Evolutionary conservation across 371 early-diverging fungal species (phyloP).

Genomic region (Choanephora cucurbitarum): DNA sequence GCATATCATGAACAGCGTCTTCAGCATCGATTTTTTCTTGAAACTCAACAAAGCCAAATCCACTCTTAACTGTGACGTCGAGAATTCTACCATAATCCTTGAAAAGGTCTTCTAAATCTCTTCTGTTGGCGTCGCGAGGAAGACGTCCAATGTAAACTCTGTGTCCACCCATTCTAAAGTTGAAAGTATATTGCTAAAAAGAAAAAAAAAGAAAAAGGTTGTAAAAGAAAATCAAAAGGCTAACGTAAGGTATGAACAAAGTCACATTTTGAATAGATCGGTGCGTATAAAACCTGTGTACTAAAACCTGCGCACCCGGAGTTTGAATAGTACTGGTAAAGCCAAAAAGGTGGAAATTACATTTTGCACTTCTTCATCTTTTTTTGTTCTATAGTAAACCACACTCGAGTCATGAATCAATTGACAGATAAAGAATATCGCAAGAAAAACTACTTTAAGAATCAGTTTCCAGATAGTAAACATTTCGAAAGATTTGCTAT

Average conservation of each 20-base stretch:
- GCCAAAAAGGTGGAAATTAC: too few relatives aligned
- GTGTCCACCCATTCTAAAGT: slow-evolving; percentile 40
- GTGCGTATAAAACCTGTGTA: too few relatives aligned
- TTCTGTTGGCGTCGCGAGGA: slow-evolving; percentile 59
- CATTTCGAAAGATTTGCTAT: too few relatives aligned
- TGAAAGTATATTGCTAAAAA: neutral
- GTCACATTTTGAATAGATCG: neutral
- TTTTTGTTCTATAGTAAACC: too few relatives aligned
- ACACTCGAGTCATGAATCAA: too few relatives aligned
- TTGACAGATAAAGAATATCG: too few relatives aligned
- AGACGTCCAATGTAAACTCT: slow-evolving; percentile 71
- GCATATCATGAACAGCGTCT: slow-evolving; percentile 66
- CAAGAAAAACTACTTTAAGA: too few relatives aligned
- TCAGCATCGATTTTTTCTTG: slow-evolving; percentile 64
- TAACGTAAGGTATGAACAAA: slow-evolving; percentile 12
- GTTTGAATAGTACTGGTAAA: too few relatives aligned
- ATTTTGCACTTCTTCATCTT: too few relatives aligned
- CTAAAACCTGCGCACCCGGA: too few relatives aligned
- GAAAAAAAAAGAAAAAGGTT: slow-evolving; percentile 5
- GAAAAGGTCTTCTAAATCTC: slow-evolving; percentile 66
- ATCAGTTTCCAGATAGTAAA: too few relatives aligned
- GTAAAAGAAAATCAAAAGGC: slow-evolving; percentile 8
- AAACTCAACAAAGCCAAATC: slow-evolving; percentile 75
- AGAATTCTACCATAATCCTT: slow-evolving; percentile 61
- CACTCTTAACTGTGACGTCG: slow-evolving; percentile 66